phyloP scores from a whole-genome alignment of 768 basidiomycete genomes.

The Mycena capillaripes region DNA sequence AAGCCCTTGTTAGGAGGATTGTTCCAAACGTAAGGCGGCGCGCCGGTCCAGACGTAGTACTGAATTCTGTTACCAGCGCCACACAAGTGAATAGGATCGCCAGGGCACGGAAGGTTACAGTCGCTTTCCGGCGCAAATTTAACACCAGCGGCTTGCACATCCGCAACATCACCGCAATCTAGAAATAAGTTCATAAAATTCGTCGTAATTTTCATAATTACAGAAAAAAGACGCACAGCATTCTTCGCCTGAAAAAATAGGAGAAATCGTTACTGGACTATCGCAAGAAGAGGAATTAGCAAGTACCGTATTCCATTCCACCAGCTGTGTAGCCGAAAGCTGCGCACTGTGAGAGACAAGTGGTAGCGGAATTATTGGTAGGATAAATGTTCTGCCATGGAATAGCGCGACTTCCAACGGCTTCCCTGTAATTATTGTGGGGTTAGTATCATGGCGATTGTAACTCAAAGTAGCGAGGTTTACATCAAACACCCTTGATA shows the following conservation, averaged over 20 bases:
- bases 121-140: conserved; percentile 57
- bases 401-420: conserved; percentile 64
- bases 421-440: conserved; percentile 58
- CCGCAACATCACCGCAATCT: conserved; percentile 80
- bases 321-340: conserved; percentile 80
- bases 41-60: conserved; percentile 68
- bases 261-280: too few species aligned
- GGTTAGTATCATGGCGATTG: background rate
- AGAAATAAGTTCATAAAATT: too few species aligned
- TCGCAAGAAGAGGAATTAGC: too few species aligned
- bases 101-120: conserved; percentile 59
- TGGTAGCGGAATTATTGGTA: conserved; percentile 73
- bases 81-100: conserved; percentile 65
- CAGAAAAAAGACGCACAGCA: conserved; percentile 78
- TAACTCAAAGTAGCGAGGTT: conserved; percentile 37
- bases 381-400: conserved; percentile 73
- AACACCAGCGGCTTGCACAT: conserved; percentile 61
- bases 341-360: conserved; percentile 78
- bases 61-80: conserved; percentile 70
- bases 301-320: conserved; percentile 69
- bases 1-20: conserved; percentile 73
- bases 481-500: conserved; percentile 80
- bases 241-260: too few species aligned
- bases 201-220: too few species aligned
- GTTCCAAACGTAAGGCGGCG: conserved; percentile 70